Evolutionary conservation across 1,284 basidiomycete genomes (phyloP), one percentile per base, ranked within the genome.

Genomic region (Tilletia indica): DNA sequence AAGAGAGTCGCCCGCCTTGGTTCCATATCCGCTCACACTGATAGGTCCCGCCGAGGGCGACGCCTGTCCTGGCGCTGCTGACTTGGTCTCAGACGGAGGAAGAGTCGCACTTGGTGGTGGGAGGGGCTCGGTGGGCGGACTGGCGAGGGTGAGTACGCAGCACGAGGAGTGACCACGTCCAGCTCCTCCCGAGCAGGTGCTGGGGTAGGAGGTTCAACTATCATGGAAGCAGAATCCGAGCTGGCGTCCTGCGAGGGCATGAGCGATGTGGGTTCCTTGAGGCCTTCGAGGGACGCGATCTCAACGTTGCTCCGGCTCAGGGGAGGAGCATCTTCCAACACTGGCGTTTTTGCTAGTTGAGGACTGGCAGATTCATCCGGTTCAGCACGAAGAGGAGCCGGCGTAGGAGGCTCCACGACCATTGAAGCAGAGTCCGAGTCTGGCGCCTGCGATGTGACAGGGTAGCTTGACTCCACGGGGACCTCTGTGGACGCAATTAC

Each of bases 361-460:
- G 14, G 31, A 64, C 11, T 34, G 31, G 21, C 36, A n/a, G 61
- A 14, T 14, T 42, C 38, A 2, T 45, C 42, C 42, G 42, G 42
- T 45, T 45, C 42, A 14, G 42, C 42, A 45, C 42, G 42, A 45
- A 45, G 42, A 6, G 61, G 61, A 16, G 34, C 61, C 14, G 61
- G 61, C 12, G 61, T 64, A 9, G 61, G 61, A 11, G 61, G 61
- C 61, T 64, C 61, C 1, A 64, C 61, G 36, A 64, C 39, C 12
- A 64, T 34, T 4, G 61, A 64, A 4, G 31, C 34, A 0, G 61
- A 19, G 61, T 64, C 61, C 34, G 61, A 64, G 16, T 14, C 61
- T 3, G 61, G 31, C 8, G 36, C 34, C 56, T 58, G 12, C 56
- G 21, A 31, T 25, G 56, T n/a, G 56, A 58, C 34, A n/a, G 34